phyloP scores from a whole-genome alignment of 139 green algal genomes.

The Chlorokybus atmophyticus region DNA sequence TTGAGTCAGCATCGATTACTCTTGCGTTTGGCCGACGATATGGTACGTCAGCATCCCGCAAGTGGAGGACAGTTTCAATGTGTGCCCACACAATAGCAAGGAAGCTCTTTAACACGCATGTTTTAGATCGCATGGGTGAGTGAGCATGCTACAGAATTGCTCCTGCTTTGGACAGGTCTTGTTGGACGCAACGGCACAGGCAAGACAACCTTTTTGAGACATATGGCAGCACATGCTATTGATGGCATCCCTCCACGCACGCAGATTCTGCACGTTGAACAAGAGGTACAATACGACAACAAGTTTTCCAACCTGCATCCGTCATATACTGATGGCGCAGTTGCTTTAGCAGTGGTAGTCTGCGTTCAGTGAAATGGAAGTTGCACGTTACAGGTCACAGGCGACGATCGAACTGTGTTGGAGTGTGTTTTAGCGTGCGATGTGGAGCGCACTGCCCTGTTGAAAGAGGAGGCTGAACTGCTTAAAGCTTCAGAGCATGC shows the following conservation, averaged over 20 bases:
- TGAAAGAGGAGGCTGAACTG: conserved; percentile 29
- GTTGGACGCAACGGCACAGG: conserved; percentile 38
- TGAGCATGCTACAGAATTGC: neutral
- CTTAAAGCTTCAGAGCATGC: no score
- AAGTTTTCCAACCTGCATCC: no score
- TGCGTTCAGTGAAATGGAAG: no score
- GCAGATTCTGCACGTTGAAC: conserved; percentile 42
- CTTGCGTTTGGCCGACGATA: conserved; percentile 28
- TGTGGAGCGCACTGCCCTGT: conserved; percentile 25
- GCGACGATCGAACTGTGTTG: conserved; percentile 30
- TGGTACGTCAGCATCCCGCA: no score
- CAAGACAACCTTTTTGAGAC: conserved; percentile 39
- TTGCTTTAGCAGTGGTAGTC: no score
- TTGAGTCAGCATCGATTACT: conserved; percentile 19
- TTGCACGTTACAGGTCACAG: conserved; percentile 18
- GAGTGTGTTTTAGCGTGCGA: conserved; percentile 35
- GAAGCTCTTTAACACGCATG: no score
- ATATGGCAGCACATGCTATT: conserved; percentile 28
- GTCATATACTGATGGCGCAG: no score
- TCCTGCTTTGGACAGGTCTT: conserved; percentile 27
- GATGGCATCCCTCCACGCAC: conserved; percentile 20
- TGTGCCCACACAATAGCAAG: no score
- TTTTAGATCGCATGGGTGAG: no score
- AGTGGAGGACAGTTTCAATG: no score
- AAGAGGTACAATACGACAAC: no score